These are phyloP conservation scores for Trichosporon coremiiforme DNA, from an alignment of 1,284 basidiomycete species.

Conservation along the genomic window DNA sequence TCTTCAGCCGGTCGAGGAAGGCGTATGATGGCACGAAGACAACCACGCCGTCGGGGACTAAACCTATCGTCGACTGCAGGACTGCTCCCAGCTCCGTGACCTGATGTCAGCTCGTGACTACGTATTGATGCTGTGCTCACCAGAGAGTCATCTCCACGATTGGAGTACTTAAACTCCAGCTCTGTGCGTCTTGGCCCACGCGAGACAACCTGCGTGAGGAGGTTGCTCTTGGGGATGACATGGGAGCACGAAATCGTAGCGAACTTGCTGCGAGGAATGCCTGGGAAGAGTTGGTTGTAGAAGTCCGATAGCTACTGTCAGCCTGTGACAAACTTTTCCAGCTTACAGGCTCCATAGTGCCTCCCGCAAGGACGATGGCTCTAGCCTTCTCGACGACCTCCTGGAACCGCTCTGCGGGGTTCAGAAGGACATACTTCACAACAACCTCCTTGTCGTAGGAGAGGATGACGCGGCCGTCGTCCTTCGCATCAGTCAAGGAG, in stretches of 20 bases:
- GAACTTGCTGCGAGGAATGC: conserved; percentile 66
- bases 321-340: not conserved
- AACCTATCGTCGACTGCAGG: conserved; percentile 72
- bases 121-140: conserved; percentile 54
- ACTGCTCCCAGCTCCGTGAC: conserved; percentile 82
- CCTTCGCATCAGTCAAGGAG: conserved; percentile 75
- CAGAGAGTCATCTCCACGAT: conserved; percentile 68
- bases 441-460: conserved; percentile 54
- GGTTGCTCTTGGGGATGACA: conserved; percentile 79
- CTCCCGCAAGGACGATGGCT: conserved; percentile 85
- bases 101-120: conserved; percentile 55
- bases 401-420: conserved; percentile 83
- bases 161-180: conserved; percentile 81
- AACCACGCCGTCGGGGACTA: conserved; percentile 85
- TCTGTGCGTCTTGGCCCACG: conserved; percentile 75
- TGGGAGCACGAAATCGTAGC: conserved; percentile 88
- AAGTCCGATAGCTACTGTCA: conserved; percentile 81
- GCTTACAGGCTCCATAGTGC: conserved; percentile 92
- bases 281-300: conserved; percentile 75
- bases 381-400: conserved; percentile 78
- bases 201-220: conserved; percentile 75
- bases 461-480: conserved; percentile 65
- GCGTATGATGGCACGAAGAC: conserved; percentile 93
- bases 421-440: conserved; percentile 91
- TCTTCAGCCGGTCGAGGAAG: conserved; percentile 71